These are phyloP conservation scores for Penicillium paradoxum DNA, from an alignment of 495 filamentous ascomycete species.

Conservation along the genomic window DNA sequence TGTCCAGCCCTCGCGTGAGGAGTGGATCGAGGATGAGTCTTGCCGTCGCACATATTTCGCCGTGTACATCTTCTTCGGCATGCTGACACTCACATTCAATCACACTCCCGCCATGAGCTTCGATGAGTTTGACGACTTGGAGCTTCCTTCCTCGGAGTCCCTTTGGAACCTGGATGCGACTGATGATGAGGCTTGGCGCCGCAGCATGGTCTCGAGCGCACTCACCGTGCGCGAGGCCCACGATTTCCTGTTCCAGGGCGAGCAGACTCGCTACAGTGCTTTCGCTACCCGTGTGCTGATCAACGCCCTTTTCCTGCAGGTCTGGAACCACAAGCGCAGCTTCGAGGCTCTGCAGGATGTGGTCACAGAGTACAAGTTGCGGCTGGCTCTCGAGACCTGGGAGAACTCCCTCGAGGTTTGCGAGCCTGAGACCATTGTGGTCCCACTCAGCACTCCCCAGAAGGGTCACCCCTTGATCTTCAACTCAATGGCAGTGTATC, in stretches of 20 bases:
- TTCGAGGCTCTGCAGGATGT: slow-evolving; percentile 94
- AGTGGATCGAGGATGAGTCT: slow-evolving; percentile 97
- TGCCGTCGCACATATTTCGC: slow-evolving; percentile 96
- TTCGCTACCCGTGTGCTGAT: slow-evolving; percentile 98
- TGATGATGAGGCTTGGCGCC: slow-evolving; percentile 80
- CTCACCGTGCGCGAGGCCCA: slow-evolving; percentile 91
- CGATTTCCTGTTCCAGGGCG: slow-evolving; percentile 90
- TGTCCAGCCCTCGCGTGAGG: slow-evolving; percentile 67
- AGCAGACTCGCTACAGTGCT: slow-evolving; percentile 87
- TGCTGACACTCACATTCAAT: slow-evolving; percentile 94
- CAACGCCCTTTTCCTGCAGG: slow-evolving; percentile 96
- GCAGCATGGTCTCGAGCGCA: slow-evolving; percentile 61
- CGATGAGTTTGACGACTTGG: slow-evolving; percentile 91
- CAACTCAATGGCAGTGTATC: slow-evolving; percentile 97
- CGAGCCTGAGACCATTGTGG: slow-evolving; percentile 85
- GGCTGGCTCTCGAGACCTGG: slow-evolving; percentile 95
- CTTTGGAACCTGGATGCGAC: slow-evolving; percentile 83
- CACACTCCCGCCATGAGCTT: slow-evolving; percentile 96
- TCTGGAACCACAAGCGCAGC: slow-evolving; percentile 98
- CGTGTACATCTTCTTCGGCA: slow-evolving; percentile 98
- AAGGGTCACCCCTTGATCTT: slow-evolving; percentile 98
- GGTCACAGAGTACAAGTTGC: slow-evolving; percentile 96
- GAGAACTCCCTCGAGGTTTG: slow-evolving; percentile 92
- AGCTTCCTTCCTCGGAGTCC: slow-evolving; percentile 89
- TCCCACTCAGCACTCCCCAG: slow-evolving; percentile 89